phyloP scores from a whole-genome alignment of 306 rosid species.

The Delonix regia region DNA sequence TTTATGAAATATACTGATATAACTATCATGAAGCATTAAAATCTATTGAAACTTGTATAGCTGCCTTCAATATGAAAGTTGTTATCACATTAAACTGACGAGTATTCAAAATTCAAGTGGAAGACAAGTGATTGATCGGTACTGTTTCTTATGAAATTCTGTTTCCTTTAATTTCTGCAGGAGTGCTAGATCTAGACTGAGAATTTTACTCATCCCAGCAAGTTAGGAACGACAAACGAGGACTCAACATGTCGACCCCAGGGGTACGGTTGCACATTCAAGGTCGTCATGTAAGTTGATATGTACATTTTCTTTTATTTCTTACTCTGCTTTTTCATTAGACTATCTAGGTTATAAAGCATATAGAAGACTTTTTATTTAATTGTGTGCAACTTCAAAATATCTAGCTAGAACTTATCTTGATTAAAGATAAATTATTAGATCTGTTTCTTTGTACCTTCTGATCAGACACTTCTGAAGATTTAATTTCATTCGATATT shows the following conservation, averaged over 20 bases:
- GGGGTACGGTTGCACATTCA: constrained; percentile 67
- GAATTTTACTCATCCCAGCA: constrained; percentile 22
- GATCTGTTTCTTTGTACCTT: neutral
- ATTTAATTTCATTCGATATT: neutral
- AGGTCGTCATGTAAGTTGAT: constrained; percentile 61
- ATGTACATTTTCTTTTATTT: neutral
- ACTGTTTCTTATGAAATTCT: constrained; percentile 4
- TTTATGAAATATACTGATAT: constrained; percentile 8
- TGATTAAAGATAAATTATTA: neutral
- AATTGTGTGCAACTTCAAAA: neutral
- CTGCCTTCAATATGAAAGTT: neutral
- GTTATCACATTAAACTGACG: neutral
- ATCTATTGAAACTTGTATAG: constrained; percentile 8
- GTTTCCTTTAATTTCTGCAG: constrained; percentile 23
- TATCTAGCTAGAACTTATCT: neutral
- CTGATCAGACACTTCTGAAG: neutral
- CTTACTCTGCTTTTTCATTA: neutral
- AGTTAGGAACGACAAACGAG: constrained; percentile 31
- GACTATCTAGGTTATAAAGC: constrained; percentile 14
- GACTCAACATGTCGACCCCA: constrained; percentile 55
- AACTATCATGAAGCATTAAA: neutral
- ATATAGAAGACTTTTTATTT: neutral
- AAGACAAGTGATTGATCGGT: constrained; percentile 11
- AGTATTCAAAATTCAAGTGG: neutral
- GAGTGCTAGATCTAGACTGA: constrained; percentile 17